These are phyloP conservation scores for Pythium scleroteichum DNA, from an alignment of 352 stramenopile species.

Conservation along the genomic window DNA sequence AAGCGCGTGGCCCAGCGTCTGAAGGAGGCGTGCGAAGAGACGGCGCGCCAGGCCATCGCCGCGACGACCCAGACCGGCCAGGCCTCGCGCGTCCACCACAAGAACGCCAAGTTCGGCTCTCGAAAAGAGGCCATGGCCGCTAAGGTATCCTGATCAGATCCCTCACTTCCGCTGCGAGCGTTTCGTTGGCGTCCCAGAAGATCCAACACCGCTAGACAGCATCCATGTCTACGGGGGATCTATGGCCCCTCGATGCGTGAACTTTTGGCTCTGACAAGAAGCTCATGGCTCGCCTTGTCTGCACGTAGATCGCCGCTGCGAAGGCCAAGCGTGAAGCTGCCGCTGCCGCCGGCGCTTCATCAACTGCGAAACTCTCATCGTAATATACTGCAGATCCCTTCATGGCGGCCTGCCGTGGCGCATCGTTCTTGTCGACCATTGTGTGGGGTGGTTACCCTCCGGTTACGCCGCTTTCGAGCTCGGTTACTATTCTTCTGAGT, in stretches of 20 bases:
- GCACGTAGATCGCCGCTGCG: constrained; percentile 63
- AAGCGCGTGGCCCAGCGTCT: constrained; percentile 68
- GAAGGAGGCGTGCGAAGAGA: constrained; percentile 83
- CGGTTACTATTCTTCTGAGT: neutral
- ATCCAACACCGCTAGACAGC: no score
- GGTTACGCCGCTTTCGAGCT: no score
- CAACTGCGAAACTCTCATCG: no score
- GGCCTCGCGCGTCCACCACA: constrained; percentile 77
- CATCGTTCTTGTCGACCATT: no score
- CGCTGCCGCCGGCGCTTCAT: neutral
- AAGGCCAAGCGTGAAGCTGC: constrained; percentile 66
- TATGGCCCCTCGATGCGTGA: no score
- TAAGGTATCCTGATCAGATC: constrained; percentile 39
- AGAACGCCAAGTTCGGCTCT: constrained; percentile 82
- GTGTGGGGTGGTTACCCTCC: no score
- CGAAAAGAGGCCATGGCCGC: constrained; percentile 80
- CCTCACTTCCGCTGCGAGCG: no score
- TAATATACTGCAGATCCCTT: no score
- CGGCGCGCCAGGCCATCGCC: constrained; percentile 72
- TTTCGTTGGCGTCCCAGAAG: no score
- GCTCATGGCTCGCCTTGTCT: neutral
- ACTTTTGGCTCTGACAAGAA: neutral
- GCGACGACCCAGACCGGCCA: constrained; percentile 71
- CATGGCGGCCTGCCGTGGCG: no score
- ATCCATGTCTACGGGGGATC: no score